Conservation (phyloP, 2,329 filamentous ascomycete genomes). For the Elsinoe fawcettii region DNA sequence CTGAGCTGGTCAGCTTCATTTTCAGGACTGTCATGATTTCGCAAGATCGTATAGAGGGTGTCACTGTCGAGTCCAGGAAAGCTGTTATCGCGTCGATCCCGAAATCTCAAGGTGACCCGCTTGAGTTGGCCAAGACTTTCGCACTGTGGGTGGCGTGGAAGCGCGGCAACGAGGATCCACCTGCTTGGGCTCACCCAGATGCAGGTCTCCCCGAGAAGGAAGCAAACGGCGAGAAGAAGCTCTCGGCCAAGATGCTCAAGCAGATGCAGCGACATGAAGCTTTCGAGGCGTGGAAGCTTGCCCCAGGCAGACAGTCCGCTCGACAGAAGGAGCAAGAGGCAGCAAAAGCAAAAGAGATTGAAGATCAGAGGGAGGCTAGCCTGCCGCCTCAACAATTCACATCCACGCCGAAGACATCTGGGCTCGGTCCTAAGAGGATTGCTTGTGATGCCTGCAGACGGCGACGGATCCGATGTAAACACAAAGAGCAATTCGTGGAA, state of each 20-base stretch:
- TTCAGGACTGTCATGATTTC: slow-evolving; percentile 56
- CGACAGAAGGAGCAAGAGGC: slow-evolving; percentile 29
- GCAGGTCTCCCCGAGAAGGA: slow-evolving; percentile 44
- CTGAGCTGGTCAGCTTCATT: slow-evolving; percentile 53
- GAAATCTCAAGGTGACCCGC: slow-evolving; percentile 53
- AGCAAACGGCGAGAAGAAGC: slow-evolving; percentile 46
- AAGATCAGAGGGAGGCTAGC: slow-evolving; percentile 18
- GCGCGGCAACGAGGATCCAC: slow-evolving; percentile 54
- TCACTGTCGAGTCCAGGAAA: slow-evolving; percentile 51
- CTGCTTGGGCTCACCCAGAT: slow-evolving; percentile 55
- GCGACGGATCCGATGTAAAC: slow-evolving; percentile 55
- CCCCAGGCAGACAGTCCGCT: slow-evolving; percentile 38
- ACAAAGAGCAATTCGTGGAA: slow-evolving; percentile 47
- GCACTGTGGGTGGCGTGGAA: slow-evolving; percentile 63
- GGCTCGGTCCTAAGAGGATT: slow-evolving; percentile 52
- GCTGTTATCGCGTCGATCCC: slow-evolving; percentile 57
- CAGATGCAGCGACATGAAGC: slow-evolving; percentile 48
- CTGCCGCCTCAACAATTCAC: slow-evolving; percentile 34
- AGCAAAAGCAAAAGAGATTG: slow-evolving; percentile 14
- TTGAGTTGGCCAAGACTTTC: slow-evolving; percentile 53
- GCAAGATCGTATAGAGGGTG: slow-evolving; percentile 52
- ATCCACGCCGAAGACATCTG: slow-evolving; percentile 48
- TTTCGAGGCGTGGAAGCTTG: slow-evolving; percentile 36
- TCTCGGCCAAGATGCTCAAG: slow-evolving; percentile 48
- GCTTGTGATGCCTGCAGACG: slow-evolving; percentile 57